Percentiles rank a stretch among this genome's conserved stretches.
Conservation (phyloP, 495 filamentous ascomycete genomes). For the Neurospora sp. region DNA sequence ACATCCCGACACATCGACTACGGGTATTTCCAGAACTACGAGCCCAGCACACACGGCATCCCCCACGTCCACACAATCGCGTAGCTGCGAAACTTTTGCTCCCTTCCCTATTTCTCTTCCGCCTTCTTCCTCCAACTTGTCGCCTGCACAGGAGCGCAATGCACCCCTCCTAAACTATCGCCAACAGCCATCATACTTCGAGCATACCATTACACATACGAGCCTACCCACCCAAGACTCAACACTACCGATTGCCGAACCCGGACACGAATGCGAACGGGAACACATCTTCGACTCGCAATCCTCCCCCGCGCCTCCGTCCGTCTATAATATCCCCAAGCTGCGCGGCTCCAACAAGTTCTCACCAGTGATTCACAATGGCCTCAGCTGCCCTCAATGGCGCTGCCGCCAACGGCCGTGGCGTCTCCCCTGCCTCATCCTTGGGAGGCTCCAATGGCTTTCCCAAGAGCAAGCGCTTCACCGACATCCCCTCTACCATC, state of each 20-base stretch:
- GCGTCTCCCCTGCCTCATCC: constrained; percentile 6
- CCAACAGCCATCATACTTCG: neutral
- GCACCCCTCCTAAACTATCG: neutral
- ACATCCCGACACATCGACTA: neutral
- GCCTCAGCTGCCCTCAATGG: constrained; percentile 18
- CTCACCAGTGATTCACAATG: constrained; percentile 12
- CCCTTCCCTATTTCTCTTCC: neutral
- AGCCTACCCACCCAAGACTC: neutral
- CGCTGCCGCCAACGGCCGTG: constrained; percentile 5
- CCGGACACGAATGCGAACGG: neutral
- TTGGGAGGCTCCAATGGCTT: constrained; percentile 17
- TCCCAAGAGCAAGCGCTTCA: constrained; percentile 52
- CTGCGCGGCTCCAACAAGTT: neutral
- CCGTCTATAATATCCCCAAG: neutral
- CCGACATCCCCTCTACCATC: constrained; percentile 78
- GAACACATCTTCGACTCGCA: neutral
- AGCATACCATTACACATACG: neutral
- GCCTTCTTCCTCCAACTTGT: neutral
- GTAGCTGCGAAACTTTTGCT: neutral
- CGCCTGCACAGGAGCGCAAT: neutral
- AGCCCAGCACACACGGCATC: neutral
- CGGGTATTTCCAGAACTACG: neutral
- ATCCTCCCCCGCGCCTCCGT: neutral
- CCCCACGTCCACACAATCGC: neutral
- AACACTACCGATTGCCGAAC: neutral